phyloP scores from a whole-genome alignment of 1,284 basidiomycete species.

The Hypsizygus ulmarius region DNA sequence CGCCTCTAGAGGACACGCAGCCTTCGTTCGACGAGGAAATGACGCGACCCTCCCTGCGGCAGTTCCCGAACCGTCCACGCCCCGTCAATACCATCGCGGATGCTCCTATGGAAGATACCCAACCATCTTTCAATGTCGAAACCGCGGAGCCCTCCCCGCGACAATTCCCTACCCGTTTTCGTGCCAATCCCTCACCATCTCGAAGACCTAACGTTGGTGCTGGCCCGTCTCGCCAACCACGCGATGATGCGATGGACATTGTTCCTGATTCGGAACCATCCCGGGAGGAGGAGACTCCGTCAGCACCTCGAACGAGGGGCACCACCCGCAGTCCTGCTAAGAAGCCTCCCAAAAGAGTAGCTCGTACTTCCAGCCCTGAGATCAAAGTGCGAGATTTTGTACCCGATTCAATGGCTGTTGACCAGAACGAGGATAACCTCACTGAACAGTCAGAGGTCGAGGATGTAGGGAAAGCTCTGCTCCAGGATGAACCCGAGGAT shows the following conservation, averaged over 20 bases:
- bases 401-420: constrained; percentile 29
- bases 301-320: not conserved
- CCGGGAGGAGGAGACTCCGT: constrained; percentile 16
- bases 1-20: constrained; percentile 9
- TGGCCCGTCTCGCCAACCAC: not conserved
- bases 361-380: constrained; percentile 13
- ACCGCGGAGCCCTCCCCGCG: constrained; percentile 5
- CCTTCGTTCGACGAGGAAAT: constrained; percentile 11
- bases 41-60: not conserved
- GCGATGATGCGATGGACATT: constrained; percentile 37
- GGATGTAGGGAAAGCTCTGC: constrained; percentile 5
- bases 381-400: constrained; percentile 27
- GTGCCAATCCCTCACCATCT: not conserved
- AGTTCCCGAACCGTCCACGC: constrained; percentile 1
- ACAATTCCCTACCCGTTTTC: constrained; percentile 7
- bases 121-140: constrained; percentile 14
- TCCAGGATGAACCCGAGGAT: constrained; percentile 27
- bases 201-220: not conserved
- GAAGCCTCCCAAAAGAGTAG: not conserved
- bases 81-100: not conserved
- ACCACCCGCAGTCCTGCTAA: not conserved
- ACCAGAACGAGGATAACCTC: constrained; percentile 25
- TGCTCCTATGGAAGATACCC: constrained; percentile 12
- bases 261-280: constrained; percentile 59
- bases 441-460: not conserved